Conservation (phyloP, 345 rosid species). For the Moricandia arvensis region DNA sequence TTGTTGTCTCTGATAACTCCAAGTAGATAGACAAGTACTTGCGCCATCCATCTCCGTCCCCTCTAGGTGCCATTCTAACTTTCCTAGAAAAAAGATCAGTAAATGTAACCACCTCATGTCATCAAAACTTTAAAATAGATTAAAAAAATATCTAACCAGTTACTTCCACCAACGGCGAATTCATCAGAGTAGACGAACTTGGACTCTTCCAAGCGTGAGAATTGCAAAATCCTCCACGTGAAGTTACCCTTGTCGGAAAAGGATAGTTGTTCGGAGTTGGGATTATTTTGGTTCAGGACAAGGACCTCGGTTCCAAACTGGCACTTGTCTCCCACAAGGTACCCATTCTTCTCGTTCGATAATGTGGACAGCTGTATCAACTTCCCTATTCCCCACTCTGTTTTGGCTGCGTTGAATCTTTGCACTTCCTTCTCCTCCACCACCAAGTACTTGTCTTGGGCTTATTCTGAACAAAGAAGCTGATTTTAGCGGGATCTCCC, state of each 20-base stretch:
- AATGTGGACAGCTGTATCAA: not conserved
- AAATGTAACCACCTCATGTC: too few relatives aligned
- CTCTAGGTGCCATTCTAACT: not conserved
- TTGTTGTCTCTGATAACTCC: not conserved
- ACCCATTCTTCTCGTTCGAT: not conserved
- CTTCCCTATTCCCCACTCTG: not conserved
- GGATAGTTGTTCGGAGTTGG: not conserved
- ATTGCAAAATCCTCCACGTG: not conserved
- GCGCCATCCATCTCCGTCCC: not conserved
- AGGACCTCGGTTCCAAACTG: not conserved
- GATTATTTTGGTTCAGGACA: not conserved
- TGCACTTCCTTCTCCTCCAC: conserved; percentile 3
- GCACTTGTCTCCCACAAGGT: not conserved
- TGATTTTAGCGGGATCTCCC: not conserved
- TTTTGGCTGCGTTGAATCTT: not conserved
- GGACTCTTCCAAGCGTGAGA: not conserved
- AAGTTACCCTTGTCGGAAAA: not conserved
- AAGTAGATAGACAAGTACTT: not conserved
- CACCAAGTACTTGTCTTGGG: not conserved
- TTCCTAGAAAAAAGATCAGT: too few relatives aligned
- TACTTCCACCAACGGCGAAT: not conserved
- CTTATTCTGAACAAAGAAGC: not conserved
- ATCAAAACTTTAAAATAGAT: too few relatives aligned
- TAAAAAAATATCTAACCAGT: not conserved
- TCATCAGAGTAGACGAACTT: not conserved